Evolutionary conservation across 73 alveolate species (phyloP), one percentile per base, ranked within the genome.

Genomic region (Uronychia setigera): DNA sequence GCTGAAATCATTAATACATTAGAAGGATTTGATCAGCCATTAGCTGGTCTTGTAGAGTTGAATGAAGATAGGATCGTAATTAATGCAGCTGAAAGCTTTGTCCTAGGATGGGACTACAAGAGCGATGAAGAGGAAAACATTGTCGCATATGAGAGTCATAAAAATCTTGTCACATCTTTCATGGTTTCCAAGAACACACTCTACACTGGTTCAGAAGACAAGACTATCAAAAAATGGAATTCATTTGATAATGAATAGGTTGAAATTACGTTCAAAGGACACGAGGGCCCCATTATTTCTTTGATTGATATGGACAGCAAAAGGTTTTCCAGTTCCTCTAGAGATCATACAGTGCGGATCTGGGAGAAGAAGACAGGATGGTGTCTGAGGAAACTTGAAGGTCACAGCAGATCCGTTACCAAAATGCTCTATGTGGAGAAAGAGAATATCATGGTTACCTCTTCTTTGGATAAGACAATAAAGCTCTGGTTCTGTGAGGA

Each of bases 341-440:
- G 67, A 19, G 97, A 92, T 57, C 28, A 91, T 29, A 84, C 88
- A 0, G 57, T 92, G 0, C 81, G 90, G 57, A 79, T 92, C 19
- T 92, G 97, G 95, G 94, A 92, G 58, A 81, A 80, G 0, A 74
- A 58, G 32, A 35, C 92, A 1, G 92, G 89, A 35, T 58, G 78
- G 67, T 60, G 87, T 27, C 26, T 80, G 29, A 78, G 82, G 32
- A 78, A 33, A 11, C 57, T 85, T 59, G 95, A 90, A 34, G 95
- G 95, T 19, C 95, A 90, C 75, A 85, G n/a, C 5, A 46, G 67
- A 19, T 46, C 67, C 5, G 67, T 46, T 5, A 46, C 67, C 19
- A 46, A 46, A 46, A 46, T 46, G 67, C 67, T 46, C 5, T 46
- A 46, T 46, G 67, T 46, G 67, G 67, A 46, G 19, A 46, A 46